Base-by-base conservation (phyloP, 1,284 basidiomycete genomes). In the Malassezia furfur region DNA sequence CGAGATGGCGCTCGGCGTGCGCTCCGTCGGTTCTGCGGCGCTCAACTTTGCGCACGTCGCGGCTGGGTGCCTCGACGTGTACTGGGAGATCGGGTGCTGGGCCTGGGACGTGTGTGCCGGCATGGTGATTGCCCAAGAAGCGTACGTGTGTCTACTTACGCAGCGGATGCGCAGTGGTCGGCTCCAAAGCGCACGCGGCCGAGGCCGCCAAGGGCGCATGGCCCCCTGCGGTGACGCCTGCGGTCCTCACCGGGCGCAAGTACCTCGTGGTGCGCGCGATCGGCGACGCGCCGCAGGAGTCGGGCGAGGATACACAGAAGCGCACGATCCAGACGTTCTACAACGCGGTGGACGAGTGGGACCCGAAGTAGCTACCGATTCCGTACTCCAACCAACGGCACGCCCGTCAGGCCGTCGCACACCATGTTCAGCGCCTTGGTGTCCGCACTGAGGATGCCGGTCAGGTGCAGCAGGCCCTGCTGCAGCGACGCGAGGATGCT, bases 111-210 rank as follows among this genome's bases (percentile, higher is more conserved):
- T 67, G 1, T 74, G 84, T 79, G 85, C 93, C 0, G 91, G 91
- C 0, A 83, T 88, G n/a, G 84, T 91, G 60, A 91, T 98, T 62
- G 87, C 88, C 0, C 81, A 87, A 60, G 93, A 96, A 75, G 88
- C 91, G 0, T 90, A 90, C 6, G 83, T 86, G 22, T 78, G 4
- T 11, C 0, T 17, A 40, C 46, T 34, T 14, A 45, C 52, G 5
- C 50, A 64, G 61, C 48, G 70, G 57, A 30, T 66, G 45, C 14
- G 61, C 49, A 43, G 70, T 58, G 8, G 62, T 64, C 15, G 62
- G 54, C 56, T 63, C 51, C 22, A 59, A 58, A 51, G 67, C 59
- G 62, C 68, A 64, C 21, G 63, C 17, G 48, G 54, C 59, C 48
- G 67, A 15, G 61, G 44, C 14, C 75, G 75, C 1, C 14, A 77